Base-by-base conservation (phyloP, 2,329 filamentous ascomycete genomes). In the Cercospora nicotianae region DNA sequence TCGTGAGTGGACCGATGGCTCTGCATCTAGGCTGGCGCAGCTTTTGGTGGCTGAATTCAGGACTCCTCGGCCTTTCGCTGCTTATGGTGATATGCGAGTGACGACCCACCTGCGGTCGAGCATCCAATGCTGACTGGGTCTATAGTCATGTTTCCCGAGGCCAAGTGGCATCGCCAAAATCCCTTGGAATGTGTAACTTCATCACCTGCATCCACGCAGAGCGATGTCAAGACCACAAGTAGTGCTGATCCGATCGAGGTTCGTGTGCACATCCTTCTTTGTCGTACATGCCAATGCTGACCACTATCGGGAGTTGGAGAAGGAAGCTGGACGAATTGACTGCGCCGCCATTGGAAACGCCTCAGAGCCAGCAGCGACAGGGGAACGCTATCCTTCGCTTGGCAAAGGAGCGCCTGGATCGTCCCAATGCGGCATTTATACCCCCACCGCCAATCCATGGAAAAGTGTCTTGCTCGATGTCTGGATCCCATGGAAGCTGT, bases 401-500 rank as follows among this genome's bases (percentile, higher is more conserved):
- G 42, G 42, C 65, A 83, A 81, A 64, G 88, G 88, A 4, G 78
- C 68, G 1, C 88, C 88, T 0, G 83, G 79, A 28, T 86, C 85
- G 69, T 69, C 74, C 60, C 87, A 90, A 76, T 90, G 87, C 82
- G 79, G 77, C 30, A 65, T 87, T 3, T 87, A 81, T 75, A 84
- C 86, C 66, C 74, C 80, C 0, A 84, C 82, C 71, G 77, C 82
- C 1, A 79, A 85, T 59, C 80, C 81, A 0, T 78, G 79, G 70
- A 80, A 79, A 71, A 81, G 79, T 23, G 79, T 89, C 28, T 51
- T 85, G 1, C 76, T 83, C 30, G 86, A 87, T 71, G 80, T 90
- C 23, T 88, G 84, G 83, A 82, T 87, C 8, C 88, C 88, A 0
- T 88, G 86, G 83, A 87, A 89, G 72, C 80, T 90, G 0, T 85